These are phyloP conservation scores for Hydnomerulius pinastri DNA, from an alignment of 768 basidiomycete species.

Conservation along the genomic window DNA sequence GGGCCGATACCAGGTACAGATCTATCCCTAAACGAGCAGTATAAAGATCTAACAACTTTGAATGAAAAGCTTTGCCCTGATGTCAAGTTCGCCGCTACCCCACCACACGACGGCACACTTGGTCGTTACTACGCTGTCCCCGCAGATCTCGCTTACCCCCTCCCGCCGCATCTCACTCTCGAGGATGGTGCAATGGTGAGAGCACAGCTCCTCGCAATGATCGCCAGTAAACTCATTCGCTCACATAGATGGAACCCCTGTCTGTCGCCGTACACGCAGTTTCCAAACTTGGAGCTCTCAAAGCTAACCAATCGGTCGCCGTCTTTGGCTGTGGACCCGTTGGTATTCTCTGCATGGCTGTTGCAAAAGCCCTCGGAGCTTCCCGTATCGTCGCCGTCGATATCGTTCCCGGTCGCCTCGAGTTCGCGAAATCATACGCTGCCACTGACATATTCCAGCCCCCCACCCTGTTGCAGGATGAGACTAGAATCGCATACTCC, in stretches of 20 bases:
- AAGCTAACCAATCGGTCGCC: conserved; percentile 72
- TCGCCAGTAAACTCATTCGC: conserved; percentile 1
- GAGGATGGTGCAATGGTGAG: conserved; percentile 94
- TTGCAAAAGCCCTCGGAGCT: conserved; percentile 93
- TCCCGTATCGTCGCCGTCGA: conserved; percentile 84
- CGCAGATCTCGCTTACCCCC: conserved; percentile 78
- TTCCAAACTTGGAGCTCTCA: conserved; percentile 70
- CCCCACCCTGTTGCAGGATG: conserved; percentile 57
- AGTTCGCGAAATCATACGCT: conserved; percentile 84
- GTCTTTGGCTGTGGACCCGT: conserved; percentile 91
- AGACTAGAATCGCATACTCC: conserved; percentile 71
- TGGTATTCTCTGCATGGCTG: conserved; percentile 90
- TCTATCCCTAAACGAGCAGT: conserved; percentile 2
- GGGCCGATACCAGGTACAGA: conserved; percentile 75
- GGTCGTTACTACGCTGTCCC: conserved; percentile 85
- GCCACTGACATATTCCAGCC: conserved; percentile 79
- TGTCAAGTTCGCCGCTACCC: conserved; percentile 90
- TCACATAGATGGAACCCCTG: conserved; percentile 90
- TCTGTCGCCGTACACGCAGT: conserved; percentile 92
- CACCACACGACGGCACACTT: conserved; percentile 91
- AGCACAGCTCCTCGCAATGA: not conserved
- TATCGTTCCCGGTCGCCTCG: conserved; percentile 70
- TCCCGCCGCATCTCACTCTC: conserved; percentile 81
- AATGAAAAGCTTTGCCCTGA: conserved; percentile 72
- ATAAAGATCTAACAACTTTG: not conserved